Evolutionary conservation across 768 basidiomycete species (phyloP).

Genomic region (Suillus occidentalis): DNA sequence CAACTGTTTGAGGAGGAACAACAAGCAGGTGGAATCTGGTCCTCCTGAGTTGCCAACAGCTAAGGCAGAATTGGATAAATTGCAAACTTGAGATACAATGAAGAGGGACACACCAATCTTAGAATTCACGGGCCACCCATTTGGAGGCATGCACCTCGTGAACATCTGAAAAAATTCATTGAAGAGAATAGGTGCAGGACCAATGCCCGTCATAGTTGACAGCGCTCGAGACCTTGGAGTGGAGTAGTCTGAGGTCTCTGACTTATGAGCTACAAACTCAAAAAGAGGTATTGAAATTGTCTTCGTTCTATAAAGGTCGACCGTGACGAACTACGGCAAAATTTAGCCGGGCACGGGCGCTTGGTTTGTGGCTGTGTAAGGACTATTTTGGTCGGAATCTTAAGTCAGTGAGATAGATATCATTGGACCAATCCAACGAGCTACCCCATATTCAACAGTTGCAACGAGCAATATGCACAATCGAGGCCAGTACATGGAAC

Average conservation of each 20-base stretch:
- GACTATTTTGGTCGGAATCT: too few species aligned
- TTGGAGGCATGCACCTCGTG: slow-evolving; percentile 44
- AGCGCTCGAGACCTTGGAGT: not conserved
- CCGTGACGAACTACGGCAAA: too few species aligned
- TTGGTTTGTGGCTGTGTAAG: not conserved
- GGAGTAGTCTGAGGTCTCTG: not conserved
- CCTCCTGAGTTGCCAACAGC: slow-evolving; percentile 82
- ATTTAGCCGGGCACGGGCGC: not conserved
- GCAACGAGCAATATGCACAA: not conserved
- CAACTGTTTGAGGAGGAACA: slow-evolving; percentile 61
- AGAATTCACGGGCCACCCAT: slow-evolving; percentile 41
- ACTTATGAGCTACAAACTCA: not conserved
- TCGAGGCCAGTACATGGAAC: not conserved
- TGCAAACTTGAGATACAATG: not conserved
- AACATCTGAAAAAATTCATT: slow-evolving; percentile 53
- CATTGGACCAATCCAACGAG: not conserved
- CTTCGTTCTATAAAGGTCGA: not conserved
- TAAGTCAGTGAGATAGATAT: too few species aligned
- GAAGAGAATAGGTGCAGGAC: slow-evolving; percentile 37
- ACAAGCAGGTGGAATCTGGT: slow-evolving; percentile 77
- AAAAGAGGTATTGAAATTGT: not conserved
- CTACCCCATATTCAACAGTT: not conserved
- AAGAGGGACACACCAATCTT: slow-evolving; percentile 42
- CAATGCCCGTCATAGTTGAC: not conserved
- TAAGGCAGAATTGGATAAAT: slow-evolving; percentile 21